A percentile compares a stretch with the other conserved stretches of the same genome.
Evolutionary conservation across 805 yeast species (phyloP).

Genomic region (Cyberlindnera mrakii): DNA sequence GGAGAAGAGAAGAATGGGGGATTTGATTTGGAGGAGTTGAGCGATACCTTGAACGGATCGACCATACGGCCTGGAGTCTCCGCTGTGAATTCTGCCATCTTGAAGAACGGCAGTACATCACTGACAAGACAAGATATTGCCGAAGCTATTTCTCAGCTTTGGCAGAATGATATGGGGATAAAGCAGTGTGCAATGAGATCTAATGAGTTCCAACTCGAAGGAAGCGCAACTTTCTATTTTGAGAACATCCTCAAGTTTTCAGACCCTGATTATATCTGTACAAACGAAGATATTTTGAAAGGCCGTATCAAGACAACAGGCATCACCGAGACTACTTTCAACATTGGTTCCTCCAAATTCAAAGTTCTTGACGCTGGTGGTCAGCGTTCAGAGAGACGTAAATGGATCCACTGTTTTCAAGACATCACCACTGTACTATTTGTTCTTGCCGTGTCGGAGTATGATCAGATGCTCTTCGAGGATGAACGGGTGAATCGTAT

Average conservation of each 20-base stretch:
- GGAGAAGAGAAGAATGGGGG: constrained; percentile 1
- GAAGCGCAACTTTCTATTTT: constrained; percentile 77
- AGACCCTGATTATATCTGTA: constrained; percentile 57
- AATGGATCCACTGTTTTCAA: constrained; percentile 94
- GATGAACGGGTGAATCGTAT: constrained; percentile 85
- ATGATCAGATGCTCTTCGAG: constrained; percentile 87
- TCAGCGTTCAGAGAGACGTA: constrained; percentile 82
- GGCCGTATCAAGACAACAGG: constrained; percentile 97
- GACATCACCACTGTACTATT: constrained; percentile 83
- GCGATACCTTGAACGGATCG: constrained; percentile 15
- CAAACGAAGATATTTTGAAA: constrained; percentile 76
- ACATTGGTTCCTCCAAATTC: constrained; percentile 58
- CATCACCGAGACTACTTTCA: constrained; percentile 79
- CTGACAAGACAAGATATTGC: constrained; percentile 53
- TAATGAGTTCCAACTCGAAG: constrained; percentile 80
- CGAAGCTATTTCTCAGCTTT: constrained; percentile 57
- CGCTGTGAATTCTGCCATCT: constrained; percentile 12
- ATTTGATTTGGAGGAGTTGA: constrained; percentile 15
- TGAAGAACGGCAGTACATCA: constrained; percentile 8
- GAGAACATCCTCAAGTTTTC: constrained; percentile 64
- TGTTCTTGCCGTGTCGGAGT: constrained; percentile 86
- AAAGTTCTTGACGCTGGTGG: constrained; percentile 95
- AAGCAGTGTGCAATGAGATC: constrained; percentile 49
- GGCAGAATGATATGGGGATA: constrained; percentile 70
- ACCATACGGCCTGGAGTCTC: constrained; percentile 21